phyloP scores from a whole-genome alignment of 495 filamentous ascomycete species.

The Oidiodendron maius region DNA sequence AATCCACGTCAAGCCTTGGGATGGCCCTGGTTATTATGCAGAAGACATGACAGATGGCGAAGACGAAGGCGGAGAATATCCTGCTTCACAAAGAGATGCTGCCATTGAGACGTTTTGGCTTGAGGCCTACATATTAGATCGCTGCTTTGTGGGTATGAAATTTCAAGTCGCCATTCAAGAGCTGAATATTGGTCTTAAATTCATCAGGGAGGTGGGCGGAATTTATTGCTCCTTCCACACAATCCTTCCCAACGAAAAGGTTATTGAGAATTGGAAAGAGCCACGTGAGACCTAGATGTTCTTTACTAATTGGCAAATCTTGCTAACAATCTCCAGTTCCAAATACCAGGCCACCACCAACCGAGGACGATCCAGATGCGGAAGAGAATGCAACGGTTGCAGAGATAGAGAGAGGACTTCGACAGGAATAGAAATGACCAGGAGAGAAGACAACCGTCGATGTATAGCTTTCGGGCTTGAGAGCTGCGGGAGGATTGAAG shows the following conservation, averaged over 20 bases:
- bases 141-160: constrained; percentile 72
- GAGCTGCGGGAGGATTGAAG: no score
- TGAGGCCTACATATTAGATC: constrained; percentile 56
- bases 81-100: background rate
- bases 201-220: constrained; percentile 50
- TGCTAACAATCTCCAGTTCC: constrained; percentile 8
- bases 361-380: constrained; percentile 17
- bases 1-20: constrained; percentile 29
- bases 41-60: constrained; percentile 14
- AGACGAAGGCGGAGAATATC: constrained; percentile 14
- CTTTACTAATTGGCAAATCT: no score
- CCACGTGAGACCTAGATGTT: no score
- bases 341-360: constrained; percentile 17
- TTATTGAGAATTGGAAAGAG: constrained; percentile 32
- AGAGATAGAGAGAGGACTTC: constrained; percentile 5
- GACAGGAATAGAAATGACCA: no score
- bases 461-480: no score
- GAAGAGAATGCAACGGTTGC: constrained; percentile 14
- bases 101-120: constrained; percentile 51
- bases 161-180: constrained; percentile 57
- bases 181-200: constrained; percentile 54
- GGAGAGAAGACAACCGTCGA: no score
- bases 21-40: constrained; percentile 32
- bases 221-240: constrained; percentile 60
- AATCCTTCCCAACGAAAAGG: constrained; percentile 65